Evolutionary conservation across 1,284 basidiomycete species (phyloP), one percentile per base, ranked within the genome.

Genomic region (Moniliophthora roreri): DNA sequence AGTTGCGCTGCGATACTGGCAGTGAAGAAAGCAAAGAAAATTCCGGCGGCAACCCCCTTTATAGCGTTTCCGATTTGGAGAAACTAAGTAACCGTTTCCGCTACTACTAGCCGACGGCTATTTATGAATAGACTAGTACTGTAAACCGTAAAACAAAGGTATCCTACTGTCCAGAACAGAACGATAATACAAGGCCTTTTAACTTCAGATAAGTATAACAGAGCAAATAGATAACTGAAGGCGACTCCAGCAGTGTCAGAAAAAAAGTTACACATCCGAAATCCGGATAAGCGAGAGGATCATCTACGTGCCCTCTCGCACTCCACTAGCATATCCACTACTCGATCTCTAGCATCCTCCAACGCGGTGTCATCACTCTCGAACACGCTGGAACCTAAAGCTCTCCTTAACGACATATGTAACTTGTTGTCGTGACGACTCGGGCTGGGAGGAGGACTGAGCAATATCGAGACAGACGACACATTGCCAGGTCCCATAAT

Each of bases 341-440:
- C 84, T 9, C 74, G 70, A 66, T 89, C 87, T 54, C 82, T 76
- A 38, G 85, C 85, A 54, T 88, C 85, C 62, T 89, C 85, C 53
- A 88, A 62, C 23, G 62, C 61, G 37, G 60, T 58, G 52, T 67
- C 54, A 15, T 56, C 65, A 38, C 67, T 64, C 59, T 88, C 86
- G 65, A 89, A 89, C 58, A 82, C 84, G 21, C 74, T 67, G 53
- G 73, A 79, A 6, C 82, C 86, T 26, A 89, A 69, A 34, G 73
- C 75, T 4, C 75, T 73, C 51, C 82, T 69, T 44, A 89, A 66
- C 34, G 67, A 67, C 50, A 67, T 66, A 49, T 73, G 70, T 56
- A 78, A 62, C 54, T 68, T 66, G 24, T 68, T 61, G 38, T 77
- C 74, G 57, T 68, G 65, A 48, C 69, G 64, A 37, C 72, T 73